Percentiles rank a stretch among this genome's conserved stretches.
Evolutionary conservation across 495 filamentous ascomycete species (phyloP).

Genomic region (Xylaria castorea): DNA sequence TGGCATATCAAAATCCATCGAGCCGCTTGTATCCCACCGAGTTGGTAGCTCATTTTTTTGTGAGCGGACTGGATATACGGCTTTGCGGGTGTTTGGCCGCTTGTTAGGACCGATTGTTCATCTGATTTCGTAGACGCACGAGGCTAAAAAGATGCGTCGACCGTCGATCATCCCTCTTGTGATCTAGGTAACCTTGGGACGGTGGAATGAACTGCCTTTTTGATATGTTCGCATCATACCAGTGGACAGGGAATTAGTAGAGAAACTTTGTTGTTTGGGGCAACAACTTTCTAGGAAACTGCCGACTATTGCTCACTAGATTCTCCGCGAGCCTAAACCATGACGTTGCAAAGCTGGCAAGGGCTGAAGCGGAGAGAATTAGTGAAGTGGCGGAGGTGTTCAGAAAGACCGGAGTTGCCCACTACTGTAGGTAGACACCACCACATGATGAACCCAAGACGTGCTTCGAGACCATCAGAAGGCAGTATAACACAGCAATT

Average conservation of each 20-base stretch:
- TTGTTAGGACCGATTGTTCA: background rate
- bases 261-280: constrained; percentile 1
- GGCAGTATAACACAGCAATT: background rate
- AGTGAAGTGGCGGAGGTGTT: background rate
- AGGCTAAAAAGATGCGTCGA: background rate
- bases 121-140: background rate
- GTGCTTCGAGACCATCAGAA: background rate
- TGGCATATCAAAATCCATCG: background rate
- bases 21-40: background rate
- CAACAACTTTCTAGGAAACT: background rate
- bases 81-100: background rate
- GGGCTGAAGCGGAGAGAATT: constrained; percentile 8
- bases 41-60: background rate
- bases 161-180: constrained; percentile 13
- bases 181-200: constrained; percentile 7
- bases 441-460: background rate
- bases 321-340: background rate
- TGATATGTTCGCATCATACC: constrained; percentile 10
- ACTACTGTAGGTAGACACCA: background rate
- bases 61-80: background rate
- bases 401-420: background rate
- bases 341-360: background rate
- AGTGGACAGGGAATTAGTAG: background rate
- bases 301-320: background rate
- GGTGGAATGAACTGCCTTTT: constrained; percentile 11